phyloP scores from a whole-genome alignment of 139 green algal genomes.

The Micromonas commoda region DNA sequence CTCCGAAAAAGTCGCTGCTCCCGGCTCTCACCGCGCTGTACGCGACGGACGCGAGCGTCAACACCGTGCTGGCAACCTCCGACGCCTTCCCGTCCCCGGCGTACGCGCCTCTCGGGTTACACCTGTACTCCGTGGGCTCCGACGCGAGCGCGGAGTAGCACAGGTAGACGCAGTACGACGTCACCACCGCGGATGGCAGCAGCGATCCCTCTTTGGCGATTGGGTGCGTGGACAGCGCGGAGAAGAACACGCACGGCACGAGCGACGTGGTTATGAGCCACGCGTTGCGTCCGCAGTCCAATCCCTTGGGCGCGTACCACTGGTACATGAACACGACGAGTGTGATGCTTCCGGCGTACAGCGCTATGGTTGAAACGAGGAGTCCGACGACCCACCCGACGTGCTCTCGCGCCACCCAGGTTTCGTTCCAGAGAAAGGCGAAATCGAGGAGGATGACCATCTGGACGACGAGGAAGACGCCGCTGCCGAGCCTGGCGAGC shows the following conservation, averaged over 20 bases:
- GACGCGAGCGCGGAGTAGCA: slow-evolving; percentile 70
- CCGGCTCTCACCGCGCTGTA: slow-evolving; percentile 89
- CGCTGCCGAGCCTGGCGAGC: slow-evolving; percentile 74
- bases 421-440: slow-evolving; percentile 79
- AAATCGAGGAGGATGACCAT: slow-evolving; percentile 94
- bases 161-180: slow-evolving; percentile 87
- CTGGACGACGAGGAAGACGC: slow-evolving; percentile 89
- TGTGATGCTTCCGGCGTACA: slow-evolving; percentile 50
- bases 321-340: slow-evolving; percentile 68
- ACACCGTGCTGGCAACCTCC: slow-evolving; percentile 60
- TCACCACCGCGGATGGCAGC: slow-evolving; percentile 76
- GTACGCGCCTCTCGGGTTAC: slow-evolving; percentile 61
- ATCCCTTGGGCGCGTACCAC: slow-evolving; percentile 32
- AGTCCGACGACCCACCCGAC: slow-evolving; percentile 73
- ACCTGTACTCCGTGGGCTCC: slow-evolving; percentile 80
- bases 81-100: neutral
- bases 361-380: slow-evolving; percentile 61
- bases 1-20: neutral
- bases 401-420: slow-evolving; percentile 81
- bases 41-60: slow-evolving; percentile 79
- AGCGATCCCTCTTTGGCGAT: slow-evolving; percentile 36
- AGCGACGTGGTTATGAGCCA: slow-evolving; percentile 69
- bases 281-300: slow-evolving; percentile 83
- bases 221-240: neutral
- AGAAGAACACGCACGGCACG: slow-evolving; percentile 44